Base-by-base conservation (phyloP, 2,329 filamentous ascomycete species). In the Cladophialophora carrionii region DNA sequence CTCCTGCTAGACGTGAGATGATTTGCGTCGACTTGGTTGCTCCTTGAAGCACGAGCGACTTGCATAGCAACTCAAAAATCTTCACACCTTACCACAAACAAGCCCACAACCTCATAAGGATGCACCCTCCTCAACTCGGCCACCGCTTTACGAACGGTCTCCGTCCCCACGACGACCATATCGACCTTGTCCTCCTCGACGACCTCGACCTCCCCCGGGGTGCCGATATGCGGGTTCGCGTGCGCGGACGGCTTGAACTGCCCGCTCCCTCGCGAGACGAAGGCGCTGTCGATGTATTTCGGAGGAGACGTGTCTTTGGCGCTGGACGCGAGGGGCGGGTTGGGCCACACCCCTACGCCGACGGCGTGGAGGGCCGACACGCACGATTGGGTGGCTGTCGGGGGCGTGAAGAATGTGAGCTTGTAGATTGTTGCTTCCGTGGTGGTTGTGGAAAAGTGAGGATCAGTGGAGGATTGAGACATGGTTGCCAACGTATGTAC, bases 81-180 rank as follows among this genome's bases (percentile, higher is more conserved):
- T 37, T 81, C 79, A 71, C 79, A 73, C 66, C 75, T 78, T 67
- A 77, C 78, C 24, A 81, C 79, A 66, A 79, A 78, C 72, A 80
- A 79, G 12, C 75, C 77, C 26, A 78, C 76, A 67, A 79, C 77
- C 61, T 81, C 79, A 68, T 81, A 81, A 4, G 79, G 79, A 75
- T 81, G 79, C n/a, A 76, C 76, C 64, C 74, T 73, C 26, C 78
- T 66, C 70, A 81, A 69, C 43, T 74, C 78, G 65, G 76, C 69
- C 17, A 81, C 79, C 2, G 79, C 78, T 43, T 74, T 68, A 32
- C 74, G 57, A 75, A 78, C 77, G 9, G 76, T 71, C 53, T 73
- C 69, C 57, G 73, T 74, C 3, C 78, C 79, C 31, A 80, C 62
- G 63, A 79, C 79, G 64, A 81, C 72, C 51, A 80, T 71, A 71